Conservation (phyloP, 768 basidiomycete species). For the Tulasnella calospora region DNA sequence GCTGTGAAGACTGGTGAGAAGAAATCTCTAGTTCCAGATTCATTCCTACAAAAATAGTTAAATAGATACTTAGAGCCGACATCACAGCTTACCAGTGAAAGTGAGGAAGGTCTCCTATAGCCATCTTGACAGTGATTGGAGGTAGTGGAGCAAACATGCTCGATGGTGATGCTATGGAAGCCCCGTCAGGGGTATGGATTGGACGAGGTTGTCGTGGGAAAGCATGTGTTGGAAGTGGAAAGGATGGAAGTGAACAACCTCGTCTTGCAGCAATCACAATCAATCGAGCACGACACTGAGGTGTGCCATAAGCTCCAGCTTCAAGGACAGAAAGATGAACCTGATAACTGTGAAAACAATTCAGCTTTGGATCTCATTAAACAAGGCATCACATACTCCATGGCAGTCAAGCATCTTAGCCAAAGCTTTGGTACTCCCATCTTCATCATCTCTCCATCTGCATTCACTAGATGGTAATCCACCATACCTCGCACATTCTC, state of each 20-base stretch:
- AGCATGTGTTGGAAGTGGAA: constrained; percentile 55
- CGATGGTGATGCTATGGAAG: neutral
- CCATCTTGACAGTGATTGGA: constrained; percentile 4
- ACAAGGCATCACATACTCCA: constrained; percentile 48
- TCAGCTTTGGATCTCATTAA: neutral
- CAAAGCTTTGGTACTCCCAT: constrained; percentile 72
- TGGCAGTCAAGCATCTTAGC: constrained; percentile 53
- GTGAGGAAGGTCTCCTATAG: constrained; percentile 9
- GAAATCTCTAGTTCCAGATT: neutral
- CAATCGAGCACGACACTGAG: constrained; percentile 52
- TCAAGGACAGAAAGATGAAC: constrained; percentile 49
- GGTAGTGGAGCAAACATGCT: neutral
- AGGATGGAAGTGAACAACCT: constrained; percentile 42
- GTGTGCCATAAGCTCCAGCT: constrained; percentile 54
- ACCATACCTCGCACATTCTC: constrained; percentile 22
- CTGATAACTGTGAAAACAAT: constrained; percentile 39
- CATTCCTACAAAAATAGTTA: neutral
- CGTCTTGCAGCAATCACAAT: constrained; percentile 49
- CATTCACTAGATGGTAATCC: constrained; percentile 41
- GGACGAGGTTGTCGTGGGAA: constrained; percentile 35
- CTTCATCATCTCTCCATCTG: constrained; percentile 59
- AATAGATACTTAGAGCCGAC: neutral
- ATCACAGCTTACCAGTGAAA: constrained; percentile 3
- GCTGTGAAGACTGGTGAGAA: neutral
- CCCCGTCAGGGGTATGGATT: constrained; percentile 5